phyloP scores from a whole-genome alignment of 2,329 filamentous ascomycete species.

The Lecanicillium sp. region DNA sequence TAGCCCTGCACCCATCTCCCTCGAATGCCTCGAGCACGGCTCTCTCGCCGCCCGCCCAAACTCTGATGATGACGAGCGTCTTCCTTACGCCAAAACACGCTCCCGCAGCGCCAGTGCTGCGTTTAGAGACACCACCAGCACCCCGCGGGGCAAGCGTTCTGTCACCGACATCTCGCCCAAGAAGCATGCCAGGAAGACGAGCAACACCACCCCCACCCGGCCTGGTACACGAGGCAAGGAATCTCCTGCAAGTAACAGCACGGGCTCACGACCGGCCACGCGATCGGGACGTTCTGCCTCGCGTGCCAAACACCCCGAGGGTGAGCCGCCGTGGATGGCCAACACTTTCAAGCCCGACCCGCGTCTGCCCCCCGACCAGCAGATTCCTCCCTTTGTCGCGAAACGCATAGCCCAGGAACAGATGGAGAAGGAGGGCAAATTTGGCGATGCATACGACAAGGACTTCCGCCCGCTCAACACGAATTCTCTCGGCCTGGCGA shows the following conservation, averaged over 20 bases:
- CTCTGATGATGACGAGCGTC: constrained; percentile 50
- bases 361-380: constrained; percentile 86
- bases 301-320: constrained; percentile 67
- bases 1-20: constrained; percentile 70
- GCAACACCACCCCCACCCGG: constrained; percentile 35
- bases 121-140: constrained; percentile 24
- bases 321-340: constrained; percentile 91
- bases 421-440: constrained; percentile 88
- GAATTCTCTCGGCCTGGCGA: constrained; percentile 45
- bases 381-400: constrained; percentile 90
- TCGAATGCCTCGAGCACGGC: constrained; percentile 68
- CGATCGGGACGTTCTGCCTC: constrained; percentile 49
- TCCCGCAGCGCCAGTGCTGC: constrained; percentile 65
- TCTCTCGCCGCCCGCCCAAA: constrained; percentile 58
- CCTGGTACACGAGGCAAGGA: constrained; percentile 56
- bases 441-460: constrained; percentile 78
- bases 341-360: constrained; percentile 95
- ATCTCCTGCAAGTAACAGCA: constrained; percentile 36
- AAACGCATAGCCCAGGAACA: constrained; percentile 87
- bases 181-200: constrained; percentile 40
- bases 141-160: constrained; percentile 33
- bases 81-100: constrained; percentile 56
- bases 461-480: constrained; percentile 80
- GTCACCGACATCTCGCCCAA: constrained; percentile 49
- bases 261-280: constrained; percentile 53